Evolutionary conservation across 345 rosid species (phyloP).

Genomic region (Linum trigynum): DNA sequence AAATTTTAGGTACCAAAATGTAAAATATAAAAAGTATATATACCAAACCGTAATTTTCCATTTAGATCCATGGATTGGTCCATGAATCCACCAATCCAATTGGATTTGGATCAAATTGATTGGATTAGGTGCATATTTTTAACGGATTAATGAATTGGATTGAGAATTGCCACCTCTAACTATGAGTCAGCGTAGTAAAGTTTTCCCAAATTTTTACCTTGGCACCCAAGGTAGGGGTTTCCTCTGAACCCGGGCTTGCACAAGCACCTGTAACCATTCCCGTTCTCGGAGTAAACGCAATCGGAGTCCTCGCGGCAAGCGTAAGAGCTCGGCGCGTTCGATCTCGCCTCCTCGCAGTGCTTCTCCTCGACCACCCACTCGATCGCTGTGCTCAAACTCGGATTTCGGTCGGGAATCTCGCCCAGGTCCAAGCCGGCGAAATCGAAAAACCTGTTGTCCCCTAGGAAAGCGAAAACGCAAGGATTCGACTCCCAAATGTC

Average conservation of each 20-base stretch:
- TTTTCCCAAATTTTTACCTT: conserved; percentile 1
- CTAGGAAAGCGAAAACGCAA: conserved; percentile 13
- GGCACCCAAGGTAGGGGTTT: conserved; percentile 17
- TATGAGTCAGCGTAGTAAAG: background rate
- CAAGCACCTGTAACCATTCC: conserved; percentile 3
- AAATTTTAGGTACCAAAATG: no score
- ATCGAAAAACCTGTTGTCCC: conserved; percentile 1
- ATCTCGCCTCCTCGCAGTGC: background rate
- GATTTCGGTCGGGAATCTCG: background rate
- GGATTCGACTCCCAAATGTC: conserved; percentile 6
- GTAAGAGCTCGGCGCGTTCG: background rate
- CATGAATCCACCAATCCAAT: no score
- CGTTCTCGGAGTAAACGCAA: background rate
- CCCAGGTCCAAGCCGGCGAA: background rate
- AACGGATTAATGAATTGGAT: no score
- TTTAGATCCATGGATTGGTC: no score
- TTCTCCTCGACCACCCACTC: conserved; percentile 13
- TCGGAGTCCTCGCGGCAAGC: conserved; percentile 9
- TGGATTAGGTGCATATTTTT: no score
- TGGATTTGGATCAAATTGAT: no score
- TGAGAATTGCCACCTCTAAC: no score
- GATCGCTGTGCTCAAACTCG: background rate
- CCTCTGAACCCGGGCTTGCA: conserved; percentile 14
- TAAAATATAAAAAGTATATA: no score
- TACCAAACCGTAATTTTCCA: no score